A percentile compares a stretch with the other conserved stretches of the same genome.
These are phyloP conservation scores for Trichaptum fuscoviolaceum DNA, from an alignment of 768 basidiomycete species.

Conservation along the genomic window DNA sequence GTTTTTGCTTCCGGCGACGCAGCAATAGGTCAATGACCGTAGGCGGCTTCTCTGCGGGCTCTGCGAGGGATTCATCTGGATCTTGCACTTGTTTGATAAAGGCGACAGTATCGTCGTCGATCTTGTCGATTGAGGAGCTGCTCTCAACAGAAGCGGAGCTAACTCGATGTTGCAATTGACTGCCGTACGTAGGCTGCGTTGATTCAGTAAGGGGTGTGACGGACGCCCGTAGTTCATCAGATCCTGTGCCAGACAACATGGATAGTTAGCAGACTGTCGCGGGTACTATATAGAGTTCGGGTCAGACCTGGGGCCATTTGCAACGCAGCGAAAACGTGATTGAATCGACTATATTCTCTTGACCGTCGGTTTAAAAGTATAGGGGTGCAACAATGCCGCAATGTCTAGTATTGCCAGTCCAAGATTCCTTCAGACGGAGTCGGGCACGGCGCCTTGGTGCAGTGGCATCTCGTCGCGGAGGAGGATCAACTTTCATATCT, in stretches of 20 bases:
- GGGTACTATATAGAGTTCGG: not conserved
- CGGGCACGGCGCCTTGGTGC: not conserved
- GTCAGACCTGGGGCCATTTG: not conserved
- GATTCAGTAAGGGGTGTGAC: not conserved
- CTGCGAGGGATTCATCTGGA: not conserved
- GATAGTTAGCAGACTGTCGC: not conserved
- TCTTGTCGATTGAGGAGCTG: not conserved
- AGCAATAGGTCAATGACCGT: constrained; percentile 9
- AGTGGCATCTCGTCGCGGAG: not conserved
- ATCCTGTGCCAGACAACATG: not conserved
- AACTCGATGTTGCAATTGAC: not conserved
- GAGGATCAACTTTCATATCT: not conserved
- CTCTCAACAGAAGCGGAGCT: not conserved
- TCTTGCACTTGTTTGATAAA: not conserved
- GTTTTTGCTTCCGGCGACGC: not conserved
- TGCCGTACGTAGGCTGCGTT: not conserved
- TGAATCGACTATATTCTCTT: too few species aligned
- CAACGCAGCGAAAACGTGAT: too few species aligned
- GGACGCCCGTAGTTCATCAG: too few species aligned
- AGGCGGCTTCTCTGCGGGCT: not conserved
- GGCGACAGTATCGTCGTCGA: not conserved
- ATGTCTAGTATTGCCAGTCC: not conserved
- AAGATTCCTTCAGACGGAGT: not conserved
- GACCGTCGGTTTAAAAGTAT: too few species aligned
- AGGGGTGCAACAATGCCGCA: too few species aligned